phyloP scores from a whole-genome alignment of 2,329 filamentous ascomycete species.

The Alternaria triticina region DNA sequence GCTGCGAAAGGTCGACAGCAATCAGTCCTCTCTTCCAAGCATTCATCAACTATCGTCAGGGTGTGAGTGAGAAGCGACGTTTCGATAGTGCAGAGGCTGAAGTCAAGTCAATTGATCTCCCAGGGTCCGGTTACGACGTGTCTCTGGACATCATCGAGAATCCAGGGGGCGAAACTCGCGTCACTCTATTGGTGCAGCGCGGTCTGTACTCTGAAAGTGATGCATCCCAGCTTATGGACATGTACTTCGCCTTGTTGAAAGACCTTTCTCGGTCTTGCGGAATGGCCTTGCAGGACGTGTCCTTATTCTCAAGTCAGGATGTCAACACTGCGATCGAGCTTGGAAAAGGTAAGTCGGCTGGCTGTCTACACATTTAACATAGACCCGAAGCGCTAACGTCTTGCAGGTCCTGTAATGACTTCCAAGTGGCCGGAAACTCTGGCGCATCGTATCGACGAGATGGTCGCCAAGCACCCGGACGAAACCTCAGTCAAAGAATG shows the following conservation, averaged over 20 bases:
- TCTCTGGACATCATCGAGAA: conserved; percentile 17
- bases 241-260: conserved; percentile 28
- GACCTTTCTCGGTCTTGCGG: conserved; percentile 5
- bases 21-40: conserved; percentile 59
- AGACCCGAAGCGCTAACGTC: not conserved
- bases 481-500: not conserved
- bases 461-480: not conserved
- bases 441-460: not conserved
- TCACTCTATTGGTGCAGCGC: conserved; percentile 32
- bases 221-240: conserved; percentile 28
- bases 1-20: conserved; percentile 47
- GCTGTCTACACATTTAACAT: not conserved
- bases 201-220: conserved; percentile 37
- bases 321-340: conserved; percentile 1
- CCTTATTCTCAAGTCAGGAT: conserved; percentile 5
- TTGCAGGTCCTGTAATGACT: conserved; percentile 22
- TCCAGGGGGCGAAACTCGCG: conserved; percentile 1
- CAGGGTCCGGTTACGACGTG: conserved; percentile 29
- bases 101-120: not conserved
- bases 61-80: conserved; percentile 42
- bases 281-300: conserved; percentile 12
- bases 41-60: conserved; percentile 56
- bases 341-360: conserved; percentile 11
- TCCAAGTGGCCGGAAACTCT: conserved; percentile 20
- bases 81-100: conserved; percentile 27